Percentiles rank a stretch among this genome's conserved stretches.
Conservation (phyloP, 1,139 yeast genomes). For the Scheffersomyces segobiensis region DNA sequence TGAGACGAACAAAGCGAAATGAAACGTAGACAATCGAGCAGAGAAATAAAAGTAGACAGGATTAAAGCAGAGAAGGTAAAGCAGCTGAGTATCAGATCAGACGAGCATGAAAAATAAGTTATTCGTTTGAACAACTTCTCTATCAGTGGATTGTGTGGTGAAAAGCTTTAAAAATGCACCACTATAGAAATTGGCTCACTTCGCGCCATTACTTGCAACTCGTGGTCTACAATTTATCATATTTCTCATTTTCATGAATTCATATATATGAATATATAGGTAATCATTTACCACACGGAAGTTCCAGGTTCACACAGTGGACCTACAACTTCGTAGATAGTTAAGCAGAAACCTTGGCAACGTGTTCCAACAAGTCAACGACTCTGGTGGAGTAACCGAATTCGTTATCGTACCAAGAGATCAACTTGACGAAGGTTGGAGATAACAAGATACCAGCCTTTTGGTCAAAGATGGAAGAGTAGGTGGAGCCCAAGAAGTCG, state of each 20-base stretch:
- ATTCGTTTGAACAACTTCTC: too few relatives aligned
- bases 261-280: background rate
- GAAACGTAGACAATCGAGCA: background rate
- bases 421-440: slow-evolving; percentile 81
- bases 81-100: too few relatives aligned
- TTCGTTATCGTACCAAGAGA: slow-evolving; percentile 91
- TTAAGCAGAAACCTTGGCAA: slow-evolving; percentile 47
- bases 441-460: slow-evolving; percentile 83
- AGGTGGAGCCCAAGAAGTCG: slow-evolving; percentile 76
- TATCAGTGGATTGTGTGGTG: too few relatives aligned
- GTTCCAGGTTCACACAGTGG: background rate
- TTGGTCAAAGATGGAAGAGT: slow-evolving; percentile 82
- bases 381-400: slow-evolving; percentile 93
- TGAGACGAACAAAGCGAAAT: too few relatives aligned
- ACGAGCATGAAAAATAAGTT: too few relatives aligned
- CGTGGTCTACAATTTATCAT: background rate
- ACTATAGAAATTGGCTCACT: background rate
- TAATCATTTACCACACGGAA: background rate
- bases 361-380: slow-evolving; percentile 77
- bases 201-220: background rate
- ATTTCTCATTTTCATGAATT: background rate
- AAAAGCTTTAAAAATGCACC: too few relatives aligned
- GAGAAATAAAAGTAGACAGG: background rate
- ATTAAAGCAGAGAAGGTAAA: background rate
- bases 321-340: slow-evolving; percentile 16